Evolutionary conservation across 768 basidiomycete genomes (phyloP), one percentile per base, ranked within the genome.

Genomic region (Pulveroboletus frians): DNA sequence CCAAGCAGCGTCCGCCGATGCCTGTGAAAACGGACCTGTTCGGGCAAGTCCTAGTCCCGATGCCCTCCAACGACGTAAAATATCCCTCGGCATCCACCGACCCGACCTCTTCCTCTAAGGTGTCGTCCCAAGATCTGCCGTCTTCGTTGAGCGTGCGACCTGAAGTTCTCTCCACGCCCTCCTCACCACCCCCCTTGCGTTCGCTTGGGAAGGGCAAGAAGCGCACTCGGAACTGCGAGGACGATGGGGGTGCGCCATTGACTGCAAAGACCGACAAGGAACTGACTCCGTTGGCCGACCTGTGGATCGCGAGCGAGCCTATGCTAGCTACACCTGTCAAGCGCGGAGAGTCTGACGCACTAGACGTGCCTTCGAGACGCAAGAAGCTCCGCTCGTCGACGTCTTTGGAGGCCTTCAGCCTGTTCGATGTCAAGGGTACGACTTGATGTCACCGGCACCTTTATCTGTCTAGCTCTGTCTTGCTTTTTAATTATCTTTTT

Each of bases 141-240:
- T 35, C 48, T 18, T 46, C 42, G 29, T 45, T 38, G 32, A 38
- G 20, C 13, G 42, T 2, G 1, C 37, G 46, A 13, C 35, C 10
- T 1, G 49, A 30, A 0, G 7, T 14, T 13, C 3, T 27, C 7
- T 20, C 30, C 1, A 48, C 51, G 5, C 39, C 49, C 0, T 13
- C 43, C 17, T 49, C 49, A 15, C 36, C 49, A 1, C 51, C 58
- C 6, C 43, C 48, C 14, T 64, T 59, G 2, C 51, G 51, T 6
- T 35, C 48, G 43, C 2, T 39, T 5, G 39, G 44, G 9, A 50
- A 47, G 29, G 55, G 59, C 8, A 51, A 32, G 34, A 62, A 62
- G 48, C 61, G 62, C 35, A 4, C 31, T 5, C 48, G 53, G 32
- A n/a, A 26, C 10, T 17, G 13, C 43, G 61, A 57, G 3, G 51